A percentile compares a stretch with the other conserved stretches of the same genome.
Conservation (phyloP, 2,329 filamentous ascomycete genomes). For the Neurospora sp. region DNA sequence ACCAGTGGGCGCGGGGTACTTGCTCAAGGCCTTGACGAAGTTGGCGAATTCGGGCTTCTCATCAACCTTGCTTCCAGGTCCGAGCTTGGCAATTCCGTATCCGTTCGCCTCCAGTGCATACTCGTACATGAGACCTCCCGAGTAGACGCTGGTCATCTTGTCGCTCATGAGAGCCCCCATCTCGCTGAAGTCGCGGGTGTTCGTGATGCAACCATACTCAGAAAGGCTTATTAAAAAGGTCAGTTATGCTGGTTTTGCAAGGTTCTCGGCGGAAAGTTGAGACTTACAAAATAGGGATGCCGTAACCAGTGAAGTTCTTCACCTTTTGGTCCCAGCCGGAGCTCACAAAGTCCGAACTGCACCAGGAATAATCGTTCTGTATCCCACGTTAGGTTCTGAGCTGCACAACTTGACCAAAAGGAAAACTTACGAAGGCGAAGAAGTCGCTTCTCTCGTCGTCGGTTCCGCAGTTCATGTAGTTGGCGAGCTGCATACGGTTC, state of each 20-base stretch:
- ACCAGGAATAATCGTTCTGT: constrained; percentile 79
- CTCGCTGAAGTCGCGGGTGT: constrained; percentile 73
- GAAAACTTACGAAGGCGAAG: constrained; percentile 54
- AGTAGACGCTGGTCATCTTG: constrained; percentile 85
- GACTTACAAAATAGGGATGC: constrained; percentile 67
- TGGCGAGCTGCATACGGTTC: constrained; percentile 77
- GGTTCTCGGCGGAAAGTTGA: neutral
- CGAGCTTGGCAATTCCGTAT: constrained; percentile 68
- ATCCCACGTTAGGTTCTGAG: constrained; percentile 7
- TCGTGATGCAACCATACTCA: constrained; percentile 83
- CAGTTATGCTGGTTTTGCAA: neutral
- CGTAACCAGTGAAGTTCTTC: constrained; percentile 75
- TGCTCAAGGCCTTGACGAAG: constrained; percentile 37
- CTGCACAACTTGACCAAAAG: neutral
- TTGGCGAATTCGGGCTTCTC: constrained; percentile 53
- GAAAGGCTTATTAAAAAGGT: constrained; percentile 49
- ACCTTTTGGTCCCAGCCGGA: constrained; percentile 87
- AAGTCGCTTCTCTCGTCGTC: constrained; percentile 80
- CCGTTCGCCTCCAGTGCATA: constrained; percentile 72
- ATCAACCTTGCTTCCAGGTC: constrained; percentile 36
- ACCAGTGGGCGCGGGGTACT: constrained; percentile 41
- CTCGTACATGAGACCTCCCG: constrained; percentile 92
- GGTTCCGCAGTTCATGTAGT: constrained; percentile 88
- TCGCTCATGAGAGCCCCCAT: constrained; percentile 66
- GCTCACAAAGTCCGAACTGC: constrained; percentile 56